Percentiles rank a stretch among this genome's conserved stretches.
These are phyloP conservation scores for Beauveria rudraprayagi DNA, from an alignment of 2,329 filamentous ascomycete species.

Conservation along the genomic window DNA sequence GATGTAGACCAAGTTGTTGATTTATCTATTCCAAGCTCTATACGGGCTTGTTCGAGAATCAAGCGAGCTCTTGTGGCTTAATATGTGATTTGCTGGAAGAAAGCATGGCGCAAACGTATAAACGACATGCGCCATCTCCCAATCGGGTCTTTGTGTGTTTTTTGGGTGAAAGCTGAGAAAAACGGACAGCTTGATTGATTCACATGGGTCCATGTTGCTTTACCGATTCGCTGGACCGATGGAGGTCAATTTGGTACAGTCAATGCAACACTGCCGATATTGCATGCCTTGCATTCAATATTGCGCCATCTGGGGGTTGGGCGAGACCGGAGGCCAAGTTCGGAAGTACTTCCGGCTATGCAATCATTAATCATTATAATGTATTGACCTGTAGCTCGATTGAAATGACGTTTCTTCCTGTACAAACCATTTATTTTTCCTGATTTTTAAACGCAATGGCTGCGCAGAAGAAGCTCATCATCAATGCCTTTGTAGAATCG, in stretches of 20 bases:
- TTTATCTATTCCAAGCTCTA: not conserved
- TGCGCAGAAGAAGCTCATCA: slow-evolving; percentile 26
- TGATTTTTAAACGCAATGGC: not conserved
- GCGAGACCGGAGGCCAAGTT: not conserved
- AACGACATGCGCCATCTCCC: not conserved
- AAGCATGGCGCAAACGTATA: not conserved
- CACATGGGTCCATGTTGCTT: not conserved
- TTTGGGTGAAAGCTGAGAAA: not conserved
- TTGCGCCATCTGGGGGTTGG: not conserved
- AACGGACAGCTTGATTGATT: not conserved
- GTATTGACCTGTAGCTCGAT: no score
- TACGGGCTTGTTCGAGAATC: not conserved
- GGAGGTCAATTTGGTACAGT: not conserved
- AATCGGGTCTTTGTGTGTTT: not conserved
- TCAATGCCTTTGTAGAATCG: slow-evolving; percentile 35
- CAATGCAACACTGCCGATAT: not conserved
- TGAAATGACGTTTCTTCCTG: no score
- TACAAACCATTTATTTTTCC: no score
- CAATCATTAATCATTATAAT: no score
- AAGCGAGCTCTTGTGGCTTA: not conserved
- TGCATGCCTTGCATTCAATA: not conserved
- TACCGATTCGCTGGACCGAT: not conserved
- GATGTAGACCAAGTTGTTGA: not conserved
- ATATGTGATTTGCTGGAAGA: not conserved
- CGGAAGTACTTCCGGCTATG: not conserved